Evolutionary conservation across 495 filamentous ascomycete genomes (phyloP), one percentile per base, ranked within the genome.

Genomic region (Penicillium tannophilum): DNA sequence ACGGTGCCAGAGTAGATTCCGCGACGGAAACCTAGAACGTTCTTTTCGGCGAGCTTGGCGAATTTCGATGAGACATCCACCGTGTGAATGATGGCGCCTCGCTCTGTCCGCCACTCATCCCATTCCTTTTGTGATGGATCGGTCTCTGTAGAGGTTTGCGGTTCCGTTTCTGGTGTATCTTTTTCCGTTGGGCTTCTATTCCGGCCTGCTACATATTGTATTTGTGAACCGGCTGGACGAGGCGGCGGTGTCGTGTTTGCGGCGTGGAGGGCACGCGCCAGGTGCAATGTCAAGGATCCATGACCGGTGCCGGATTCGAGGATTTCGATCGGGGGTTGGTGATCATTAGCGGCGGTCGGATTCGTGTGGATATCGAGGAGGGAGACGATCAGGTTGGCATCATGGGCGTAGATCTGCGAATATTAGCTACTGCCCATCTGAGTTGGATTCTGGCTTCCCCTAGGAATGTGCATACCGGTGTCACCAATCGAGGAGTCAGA

Each of bases 241-340:
- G 72, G 66, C 7, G 74, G 72, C 16, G 69, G 79, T 52, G 54
- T 65, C 3, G 81, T 69, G 70, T 92, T 92, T 9, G 86, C 88
- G 16, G 85, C 89, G 68, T 91, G 88, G 23, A 92, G 83, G 31
- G 88, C 88, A n/a, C 87, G 82, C 20, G 87, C 84, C 14, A 93
- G 79, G 60, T 90, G 80, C 8, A 93, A 74, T 3, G 89, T 93
- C 48, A 93, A 71, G 12, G 86, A 85, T 49, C 89, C 90, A 75
- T 91, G 87, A 4, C 90, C 90, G 1, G 90, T 93, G 7, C 90
- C 90, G 39, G 89, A 89, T 71, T 93, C 90, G 35, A 93, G 84
- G 39, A 93, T 88, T 63, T 92, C 88, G 0, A 91, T 58, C 17
- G 54, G 63, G 33, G 61, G 58, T 43, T 62, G 52, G 8, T 54